phyloP scores from a whole-genome alignment of 345 rosid genomes.

The Alliaria petiolata region DNA sequence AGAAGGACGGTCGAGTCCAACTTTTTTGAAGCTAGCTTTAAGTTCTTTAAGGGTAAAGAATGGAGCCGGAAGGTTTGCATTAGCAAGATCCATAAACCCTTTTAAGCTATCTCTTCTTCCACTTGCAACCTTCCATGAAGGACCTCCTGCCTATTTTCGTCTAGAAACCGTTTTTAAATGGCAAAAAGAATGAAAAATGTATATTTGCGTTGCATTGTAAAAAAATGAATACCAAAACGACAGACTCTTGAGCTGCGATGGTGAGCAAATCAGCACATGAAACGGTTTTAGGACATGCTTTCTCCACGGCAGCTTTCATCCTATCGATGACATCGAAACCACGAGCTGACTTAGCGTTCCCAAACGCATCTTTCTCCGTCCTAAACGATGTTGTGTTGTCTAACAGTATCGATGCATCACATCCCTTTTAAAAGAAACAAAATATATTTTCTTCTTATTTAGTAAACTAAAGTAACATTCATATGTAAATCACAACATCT shows the following conservation, averaged over 20 bases:
- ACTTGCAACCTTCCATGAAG: conserved; percentile 10
- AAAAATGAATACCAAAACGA: conserved; percentile 36
- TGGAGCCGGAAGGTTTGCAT: conserved; percentile 12
- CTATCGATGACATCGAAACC: conserved; percentile 58
- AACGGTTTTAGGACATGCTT: conserved; percentile 44
- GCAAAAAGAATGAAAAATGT: neutral
- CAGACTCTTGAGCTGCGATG: conserved; percentile 58
- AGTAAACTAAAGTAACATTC: no score
- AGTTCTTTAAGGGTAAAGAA: neutral
- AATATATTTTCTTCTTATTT: no score
- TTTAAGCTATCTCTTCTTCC: conserved; percentile 24
- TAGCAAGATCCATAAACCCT: conserved; percentile 21
- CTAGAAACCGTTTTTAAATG: neutral
- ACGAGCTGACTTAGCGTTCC: conserved; percentile 45
- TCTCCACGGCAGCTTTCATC: conserved; percentile 50
- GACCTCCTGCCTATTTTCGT: conserved; percentile 16
- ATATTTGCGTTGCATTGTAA: neutral
- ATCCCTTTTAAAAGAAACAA: conserved; percentile 39
- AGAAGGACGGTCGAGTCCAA: conserved; percentile 15
- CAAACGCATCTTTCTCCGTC: conserved; percentile 44
- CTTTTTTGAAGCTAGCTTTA: neutral
- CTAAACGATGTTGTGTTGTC: conserved; percentile 37
- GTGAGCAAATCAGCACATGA: conserved; percentile 63
- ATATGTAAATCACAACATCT: no score
- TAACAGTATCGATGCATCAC: conserved; percentile 40